Percentiles rank a stretch among this genome's conserved stretches.
Evolutionary conservation across 257 asterid genomes (phyloP).

Genomic region (Avicennia marina): DNA sequence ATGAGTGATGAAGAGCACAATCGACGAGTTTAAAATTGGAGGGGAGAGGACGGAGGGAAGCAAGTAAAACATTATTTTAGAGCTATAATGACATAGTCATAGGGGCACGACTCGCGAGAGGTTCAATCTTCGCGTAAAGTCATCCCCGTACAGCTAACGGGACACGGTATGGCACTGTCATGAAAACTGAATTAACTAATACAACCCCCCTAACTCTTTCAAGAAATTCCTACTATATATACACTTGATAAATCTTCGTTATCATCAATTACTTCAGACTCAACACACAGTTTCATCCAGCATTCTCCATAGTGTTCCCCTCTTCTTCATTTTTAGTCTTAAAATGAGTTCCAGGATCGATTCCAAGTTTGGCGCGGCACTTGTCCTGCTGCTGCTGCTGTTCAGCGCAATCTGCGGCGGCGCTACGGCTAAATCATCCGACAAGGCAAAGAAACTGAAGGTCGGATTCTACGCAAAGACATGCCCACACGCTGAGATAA

Average conservation of each 20-base stretch:
- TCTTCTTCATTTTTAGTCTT: too few relatives aligned
- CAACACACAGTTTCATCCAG: not conserved
- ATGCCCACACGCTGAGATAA: conserved; percentile 50
- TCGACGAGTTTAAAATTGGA: too few relatives aligned
- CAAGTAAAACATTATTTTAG: too few relatives aligned
- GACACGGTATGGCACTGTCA: conserved; percentile 10
- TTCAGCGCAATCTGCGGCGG: not conserved
- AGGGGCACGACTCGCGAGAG: too few relatives aligned
- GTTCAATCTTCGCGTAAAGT: too few relatives aligned
- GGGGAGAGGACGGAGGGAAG: too few relatives aligned
- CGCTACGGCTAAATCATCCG: conserved; percentile 17
- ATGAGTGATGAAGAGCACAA: too few relatives aligned
- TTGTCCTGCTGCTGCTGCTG: conserved; percentile 16
- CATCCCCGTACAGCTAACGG: not conserved
- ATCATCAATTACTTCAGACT: not conserved
- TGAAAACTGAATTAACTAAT: conserved; percentile 11
- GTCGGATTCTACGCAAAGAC: conserved; percentile 38
- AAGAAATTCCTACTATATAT: conserved; percentile 17
- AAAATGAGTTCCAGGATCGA: conserved; percentile 19
- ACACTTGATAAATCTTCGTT: not conserved
- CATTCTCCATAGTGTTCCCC: too few relatives aligned
- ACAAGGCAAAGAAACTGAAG: conserved; percentile 7
- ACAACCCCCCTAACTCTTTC: not conserved
- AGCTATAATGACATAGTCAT: too few relatives aligned
- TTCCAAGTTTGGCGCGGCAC: conserved; percentile 13